Base-by-base conservation (phyloP, 148 eudicot species). In the Vaccinium myrtillus region DNA sequence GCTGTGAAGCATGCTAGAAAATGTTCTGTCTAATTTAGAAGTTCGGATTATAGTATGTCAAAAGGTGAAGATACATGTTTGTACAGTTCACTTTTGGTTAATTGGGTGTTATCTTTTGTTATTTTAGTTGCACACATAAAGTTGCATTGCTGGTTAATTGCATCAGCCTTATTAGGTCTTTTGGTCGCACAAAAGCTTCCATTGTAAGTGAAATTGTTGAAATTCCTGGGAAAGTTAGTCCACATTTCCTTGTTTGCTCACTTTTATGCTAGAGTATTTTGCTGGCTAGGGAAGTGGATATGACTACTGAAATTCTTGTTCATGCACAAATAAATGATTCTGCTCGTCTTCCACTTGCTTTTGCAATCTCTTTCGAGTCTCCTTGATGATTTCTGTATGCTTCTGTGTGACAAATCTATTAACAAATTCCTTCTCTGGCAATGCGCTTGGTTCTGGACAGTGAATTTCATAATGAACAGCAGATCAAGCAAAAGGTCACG, bases 401-500 rank as follows among this genome's bases (percentile, higher is more conserved):
- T 73, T 73, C 1, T 14, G 1, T 36, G 36, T 36, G 76, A 73
- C 5, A 39, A 73, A 25, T 5, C 74, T 67, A 10, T 25, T 67
- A 2, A 67, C 3, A 63, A 67, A 9, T 67, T 67, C 15, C 30
- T 12, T 13, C 1, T 71, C 8, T 71, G 30, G 30, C 39, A 71
- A 73, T 73, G n/a, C 1, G n/a, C 11, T 73, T 73, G 76, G 76
- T 30, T 73, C 21, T 16, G 76, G 76, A 73, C 76, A 36, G 76
- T 73, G 49, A 16, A 73, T 73, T 73, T 32, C 76, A 32, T 3
- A 73, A 73, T 73, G 76, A 18, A 0, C 3, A 36, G 19, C 2
- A 1, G 21, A 32, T 73, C 76, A 6, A 19, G 21, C 76, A 73
- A 73, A 73, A 39, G 76, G 76, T 73, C 76, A 32, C 8, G 46